Conservation (phyloP, 768 basidiomycete genomes). For the Phanerodontia chrysosporium region DNA sequence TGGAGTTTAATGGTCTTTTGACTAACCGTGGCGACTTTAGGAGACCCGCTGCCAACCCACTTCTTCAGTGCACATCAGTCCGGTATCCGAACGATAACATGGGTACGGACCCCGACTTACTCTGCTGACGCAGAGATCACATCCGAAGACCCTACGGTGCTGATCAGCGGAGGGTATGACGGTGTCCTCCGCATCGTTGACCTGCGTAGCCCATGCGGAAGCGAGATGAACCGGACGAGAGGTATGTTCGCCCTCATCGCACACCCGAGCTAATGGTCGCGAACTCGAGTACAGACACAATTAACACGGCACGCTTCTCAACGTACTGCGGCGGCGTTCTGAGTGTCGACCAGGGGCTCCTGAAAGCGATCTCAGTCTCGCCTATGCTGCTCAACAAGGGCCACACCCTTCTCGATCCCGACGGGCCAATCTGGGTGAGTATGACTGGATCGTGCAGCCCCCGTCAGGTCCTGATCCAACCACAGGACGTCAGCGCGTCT, state of each 20-base stretch:
- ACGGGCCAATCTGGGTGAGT: slow-evolving; percentile 81
- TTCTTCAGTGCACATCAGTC: slow-evolving; percentile 75
- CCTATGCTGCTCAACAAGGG: slow-evolving; percentile 73
- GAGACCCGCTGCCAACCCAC: slow-evolving; percentile 56
- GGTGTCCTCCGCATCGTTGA: slow-evolving; percentile 76
- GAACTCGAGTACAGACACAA: slow-evolving; percentile 50
- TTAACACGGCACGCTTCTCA: slow-evolving; percentile 64
- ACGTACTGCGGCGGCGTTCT: slow-evolving; percentile 65
- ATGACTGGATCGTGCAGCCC: neutral
- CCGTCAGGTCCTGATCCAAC: neutral
- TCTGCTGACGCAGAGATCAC: slow-evolving; percentile 42
- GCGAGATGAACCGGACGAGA: slow-evolving; percentile 73
- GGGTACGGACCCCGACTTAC: slow-evolving; percentile 65
- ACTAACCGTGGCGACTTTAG: neutral
- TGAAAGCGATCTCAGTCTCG: slow-evolving; percentile 71
- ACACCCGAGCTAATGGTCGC: neutral
- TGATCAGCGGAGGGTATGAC: slow-evolving; percentile 79
- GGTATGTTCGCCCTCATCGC: slow-evolving; percentile 35
- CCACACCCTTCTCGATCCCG: slow-evolving; percentile 66
- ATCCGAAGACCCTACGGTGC: slow-evolving; percentile 59
- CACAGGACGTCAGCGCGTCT: slow-evolving; percentile 68
- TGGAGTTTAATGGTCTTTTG: slow-evolving; percentile 36
- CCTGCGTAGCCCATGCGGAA: slow-evolving; percentile 63
- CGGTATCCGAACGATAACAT: slow-evolving; percentile 70
- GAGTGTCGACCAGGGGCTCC: slow-evolving; percentile 80